Evolutionary conservation across 106 monocot species (phyloP).

Genomic region (Dioscorea alata): DNA sequence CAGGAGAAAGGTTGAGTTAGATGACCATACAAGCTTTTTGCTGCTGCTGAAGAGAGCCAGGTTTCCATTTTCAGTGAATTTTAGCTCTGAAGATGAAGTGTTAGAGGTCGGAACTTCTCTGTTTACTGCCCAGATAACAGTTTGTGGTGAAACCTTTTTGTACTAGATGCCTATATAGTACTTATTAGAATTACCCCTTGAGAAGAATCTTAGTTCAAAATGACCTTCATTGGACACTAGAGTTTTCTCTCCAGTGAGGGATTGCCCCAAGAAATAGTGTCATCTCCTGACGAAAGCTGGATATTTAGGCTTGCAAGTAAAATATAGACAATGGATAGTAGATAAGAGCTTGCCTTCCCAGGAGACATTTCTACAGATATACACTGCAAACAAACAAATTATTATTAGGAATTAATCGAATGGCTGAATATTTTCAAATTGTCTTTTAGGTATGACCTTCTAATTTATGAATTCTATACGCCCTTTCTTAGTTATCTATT

Average conservation of each 20-base stretch:
- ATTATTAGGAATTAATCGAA: background rate
- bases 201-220: conserved; percentile 53
- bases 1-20: conserved; percentile 2
- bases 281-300: background rate
- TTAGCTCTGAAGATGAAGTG: background rate
- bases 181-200: conserved; percentile 13
- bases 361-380: no score
- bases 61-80: conserved; percentile 24
- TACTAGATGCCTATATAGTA: conserved; percentile 49
- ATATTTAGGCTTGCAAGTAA: background rate
- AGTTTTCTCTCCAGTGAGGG: conserved; percentile 14
- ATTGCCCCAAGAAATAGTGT: conserved; percentile 7
- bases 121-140: conserved; percentile 52
- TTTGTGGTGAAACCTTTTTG: conserved; percentile 16
- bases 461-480: no score
- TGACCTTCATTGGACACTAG: conserved; percentile 14
- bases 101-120: conserved; percentile 22
- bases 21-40: conserved; percentile 17
- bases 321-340: no score
- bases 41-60: conserved; percentile 7
- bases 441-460: no score
- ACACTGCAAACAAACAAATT: no score
- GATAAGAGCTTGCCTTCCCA: no score
- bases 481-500: no score
- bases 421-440: conserved; percentile 6